Evolutionary conservation across 306 rosid genomes (phyloP).

Genomic region (Calophaca sinica): DNA sequence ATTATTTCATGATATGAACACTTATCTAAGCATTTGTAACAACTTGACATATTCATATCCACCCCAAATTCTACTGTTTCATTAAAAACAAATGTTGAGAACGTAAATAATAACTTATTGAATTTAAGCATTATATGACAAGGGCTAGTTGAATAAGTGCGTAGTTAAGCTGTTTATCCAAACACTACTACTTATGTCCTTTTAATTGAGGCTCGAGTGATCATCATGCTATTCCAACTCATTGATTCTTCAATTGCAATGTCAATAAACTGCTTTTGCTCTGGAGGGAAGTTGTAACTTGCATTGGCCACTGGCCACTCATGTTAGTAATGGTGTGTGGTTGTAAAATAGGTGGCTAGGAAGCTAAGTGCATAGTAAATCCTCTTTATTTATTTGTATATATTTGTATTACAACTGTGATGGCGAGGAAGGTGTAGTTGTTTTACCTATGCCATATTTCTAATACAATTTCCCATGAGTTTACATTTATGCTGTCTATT

Average conservation of each 20-base stretch:
- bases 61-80: too few relatives aligned
- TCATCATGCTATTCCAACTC: constrained; percentile 5
- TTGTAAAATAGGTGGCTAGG: background rate
- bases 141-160: too few relatives aligned
- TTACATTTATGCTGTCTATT: too few relatives aligned
- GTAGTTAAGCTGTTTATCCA: too few relatives aligned
- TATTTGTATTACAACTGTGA: background rate
- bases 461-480: background rate
- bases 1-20: too few relatives aligned
- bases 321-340: constrained; percentile 2
- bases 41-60: too few relatives aligned
- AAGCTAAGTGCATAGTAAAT: background rate
- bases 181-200: too few relatives aligned
- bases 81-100: too few relatives aligned
- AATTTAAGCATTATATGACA: too few relatives aligned
- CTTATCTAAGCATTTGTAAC: too few relatives aligned
- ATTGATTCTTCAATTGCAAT: constrained; percentile 39
- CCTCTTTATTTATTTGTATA: background rate
- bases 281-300: background rate
- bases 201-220: constrained; percentile 1
- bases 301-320: background rate
- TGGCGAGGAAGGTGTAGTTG: background rate
- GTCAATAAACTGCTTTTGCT: constrained; percentile 1
- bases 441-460: constrained; percentile 15
- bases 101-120: too few relatives aligned